These are phyloP conservation scores for Brassica cretica DNA, from an alignment of 345 rosid species.

Conservation along the genomic window DNA sequence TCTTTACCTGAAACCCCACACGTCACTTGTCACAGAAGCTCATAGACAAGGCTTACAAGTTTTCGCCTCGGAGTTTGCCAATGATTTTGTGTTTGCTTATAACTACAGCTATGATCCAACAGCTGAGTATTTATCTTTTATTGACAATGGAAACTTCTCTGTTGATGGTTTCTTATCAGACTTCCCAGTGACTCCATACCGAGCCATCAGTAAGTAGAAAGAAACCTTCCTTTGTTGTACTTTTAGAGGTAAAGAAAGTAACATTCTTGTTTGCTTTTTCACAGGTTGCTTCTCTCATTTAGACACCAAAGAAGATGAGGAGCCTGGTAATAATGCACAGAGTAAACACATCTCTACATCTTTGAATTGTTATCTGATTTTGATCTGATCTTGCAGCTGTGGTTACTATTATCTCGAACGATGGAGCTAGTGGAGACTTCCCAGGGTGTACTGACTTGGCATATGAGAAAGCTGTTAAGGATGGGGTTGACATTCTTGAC, in stretches of 20 bases:
- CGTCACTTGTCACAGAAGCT: constrained; percentile 60
- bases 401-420: constrained; percentile 24
- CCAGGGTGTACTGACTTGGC: constrained; percentile 43
- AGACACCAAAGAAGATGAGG: background rate
- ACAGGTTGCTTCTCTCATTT: constrained; percentile 38
- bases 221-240: background rate
- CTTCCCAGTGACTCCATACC: constrained; percentile 65
- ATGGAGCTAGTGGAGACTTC: constrained; percentile 49
- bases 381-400: background rate
- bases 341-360: background rate
- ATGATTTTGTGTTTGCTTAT: constrained; percentile 54
- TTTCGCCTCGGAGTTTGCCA: constrained; percentile 66
- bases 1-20: constrained; percentile 51
- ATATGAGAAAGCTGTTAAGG: constrained; percentile 35
- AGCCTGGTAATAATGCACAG: constrained; percentile 26
- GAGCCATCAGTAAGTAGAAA: constrained; percentile 49
- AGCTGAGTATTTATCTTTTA: constrained; percentile 40
- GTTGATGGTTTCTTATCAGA: no score
- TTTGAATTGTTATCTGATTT: background rate
- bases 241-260: background rate
- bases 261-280: constrained; percentile 26
- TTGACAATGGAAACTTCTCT: no score
- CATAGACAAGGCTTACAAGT: constrained; percentile 71
- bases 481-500: constrained; percentile 46
- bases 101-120: constrained; percentile 73